Evolutionary conservation across 352 stramenopile genomes (phyloP), one percentile per base, ranked within the genome.

Genomic region (Pythium sukuiense): DNA sequence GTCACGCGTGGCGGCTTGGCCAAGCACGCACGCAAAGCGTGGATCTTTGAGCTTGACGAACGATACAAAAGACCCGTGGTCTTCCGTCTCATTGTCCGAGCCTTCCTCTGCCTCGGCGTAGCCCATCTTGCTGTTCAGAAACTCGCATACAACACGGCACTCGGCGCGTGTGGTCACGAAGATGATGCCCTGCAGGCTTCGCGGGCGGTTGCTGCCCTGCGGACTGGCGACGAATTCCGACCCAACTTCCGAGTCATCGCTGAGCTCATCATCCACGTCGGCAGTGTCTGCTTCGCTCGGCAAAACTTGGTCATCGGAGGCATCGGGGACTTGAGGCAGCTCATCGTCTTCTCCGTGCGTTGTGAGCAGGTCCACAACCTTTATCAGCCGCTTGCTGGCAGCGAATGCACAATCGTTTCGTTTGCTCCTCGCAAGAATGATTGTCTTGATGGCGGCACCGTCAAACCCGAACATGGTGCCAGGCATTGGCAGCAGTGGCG

Each of bases 141-240:
- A 96, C 48, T 96, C 88, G 0, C 73, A 84, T 56, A 96, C 46
- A 3, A 95, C 80, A 53, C 85, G 88, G 41, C 83, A 92, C 65
- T 94, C 87, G 26, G 79, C 77, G n/a, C 89, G 81, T 20, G 83
- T 92, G 48, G 90, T 80, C 12, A 96, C 88, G 57, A 96, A 96
- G 45, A 97, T 70, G 33, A 97, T 94, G 20, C 86, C 87, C 46
- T 92, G 81, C n/a, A 89, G 62, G 12, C 11, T 27, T n/a, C 54
- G 29, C 6, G 59, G 32, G 4, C 1, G 18, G 18, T 13, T 30
- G 3, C 16, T 32, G 46, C 24, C 29, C 7, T 16, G 12, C 4
- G 45, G 20, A 52, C 41, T 39, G 6, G 49, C 24, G 14, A 26
- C 49, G 32, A 5, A 41, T 26, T 29, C 43, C 14, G 13, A 27